phyloP scores from a whole-genome alignment of 169 alveolate genomes.

The Plasmodium cynomolgi region DNA sequence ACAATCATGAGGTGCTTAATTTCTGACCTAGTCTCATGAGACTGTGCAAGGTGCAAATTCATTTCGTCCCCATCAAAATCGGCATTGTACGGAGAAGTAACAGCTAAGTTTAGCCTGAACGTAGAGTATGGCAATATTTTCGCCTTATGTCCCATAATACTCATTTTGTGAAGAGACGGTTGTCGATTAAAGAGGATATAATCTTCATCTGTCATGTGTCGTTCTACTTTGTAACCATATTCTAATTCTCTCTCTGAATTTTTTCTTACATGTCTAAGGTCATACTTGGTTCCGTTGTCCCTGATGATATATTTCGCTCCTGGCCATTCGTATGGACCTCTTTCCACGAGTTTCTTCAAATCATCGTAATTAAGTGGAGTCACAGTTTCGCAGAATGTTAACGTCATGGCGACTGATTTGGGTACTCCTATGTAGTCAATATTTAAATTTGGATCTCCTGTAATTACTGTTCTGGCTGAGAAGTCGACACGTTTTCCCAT shows the following conservation, averaged over 20 bases:
- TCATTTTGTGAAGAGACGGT: constrained; percentile 99
- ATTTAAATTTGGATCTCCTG: constrained; percentile 99
- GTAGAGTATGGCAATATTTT: constrained; percentile 99
- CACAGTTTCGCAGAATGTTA: constrained; percentile 99
- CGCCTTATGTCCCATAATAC: constrained; percentile 99
- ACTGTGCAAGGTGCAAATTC: constrained; percentile 99
- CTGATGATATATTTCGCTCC: constrained; percentile 97
- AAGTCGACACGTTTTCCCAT: constrained; percentile 99
- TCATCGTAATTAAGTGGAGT: constrained; percentile 96
- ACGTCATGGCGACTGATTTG: constrained; percentile 97
- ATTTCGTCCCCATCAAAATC: constrained; percentile 99
- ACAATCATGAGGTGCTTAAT: constrained; percentile 98
- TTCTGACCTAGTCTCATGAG: constrained; percentile 98
- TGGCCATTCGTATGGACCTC: constrained; percentile 99
- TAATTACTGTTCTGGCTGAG: constrained; percentile 99
- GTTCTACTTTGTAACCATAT: constrained; percentile 97
- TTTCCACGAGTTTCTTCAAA: constrained; percentile 92
- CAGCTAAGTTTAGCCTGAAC: constrained; percentile 98
- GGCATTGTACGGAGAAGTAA: constrained; percentile 99
- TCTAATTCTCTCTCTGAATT: constrained; percentile 93
- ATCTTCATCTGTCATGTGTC: constrained; percentile 99
- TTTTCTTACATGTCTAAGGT: constrained; percentile 89
- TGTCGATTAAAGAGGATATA: constrained; percentile 99
- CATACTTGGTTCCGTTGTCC: constrained; percentile 94
- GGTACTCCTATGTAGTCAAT: constrained; percentile 98